Conservation (phyloP, 2,329 filamentous ascomycete species). For the Ploettnerulaceae sp. region DNA sequence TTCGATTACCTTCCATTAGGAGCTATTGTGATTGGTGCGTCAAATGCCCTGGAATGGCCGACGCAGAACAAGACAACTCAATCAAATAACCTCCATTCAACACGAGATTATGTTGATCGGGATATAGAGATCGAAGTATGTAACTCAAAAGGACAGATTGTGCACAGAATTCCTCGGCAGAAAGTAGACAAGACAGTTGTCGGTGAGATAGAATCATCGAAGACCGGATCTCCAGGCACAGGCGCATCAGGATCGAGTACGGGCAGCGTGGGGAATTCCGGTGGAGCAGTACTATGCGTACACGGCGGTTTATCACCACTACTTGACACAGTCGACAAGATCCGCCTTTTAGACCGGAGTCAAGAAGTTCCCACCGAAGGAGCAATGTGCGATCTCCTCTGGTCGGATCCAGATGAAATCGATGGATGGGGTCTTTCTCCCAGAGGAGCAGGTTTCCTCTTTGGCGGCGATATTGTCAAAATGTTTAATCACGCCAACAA, state of each 20-base stretch:
- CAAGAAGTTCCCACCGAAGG: slow-evolving; percentile 98
- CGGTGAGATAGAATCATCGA: slow-evolving; percentile 40
- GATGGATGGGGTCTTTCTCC: slow-evolving; percentile 94
- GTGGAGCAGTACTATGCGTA: slow-evolving; percentile 87
- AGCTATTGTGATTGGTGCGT: slow-evolving; percentile 86
- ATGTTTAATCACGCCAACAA: slow-evolving; percentile 94
- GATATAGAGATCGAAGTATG: slow-evolving; percentile 92
- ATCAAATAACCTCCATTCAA: slow-evolving; percentile 43
- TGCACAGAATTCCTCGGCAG: slow-evolving; percentile 63
- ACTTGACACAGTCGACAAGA: slow-evolving; percentile 92
- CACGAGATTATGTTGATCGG: slow-evolving; percentile 51
- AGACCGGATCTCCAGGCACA: slow-evolving; percentile 72
- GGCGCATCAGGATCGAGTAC: slow-evolving; percentile 67
- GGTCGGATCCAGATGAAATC: slow-evolving; percentile 97
- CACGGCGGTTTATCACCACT: slow-evolving; percentile 90
- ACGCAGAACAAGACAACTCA: slow-evolving; percentile 39
- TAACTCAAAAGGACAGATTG: slow-evolving; percentile 74
- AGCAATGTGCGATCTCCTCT: slow-evolving; percentile 96
- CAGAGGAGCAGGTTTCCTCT: slow-evolving; percentile 90
- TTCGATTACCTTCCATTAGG: slow-evolving; percentile 99
- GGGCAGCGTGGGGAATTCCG: slow-evolving; percentile 58
- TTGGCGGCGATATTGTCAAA: slow-evolving; percentile 92
- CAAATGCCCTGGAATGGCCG: slow-evolving; percentile 54
- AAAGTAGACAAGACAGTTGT: no score
- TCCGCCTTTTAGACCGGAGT: slow-evolving; percentile 88